Conservation (phyloP, 2,329 filamentous ascomycete species). For the Aspergillus phoenicis region DNA sequence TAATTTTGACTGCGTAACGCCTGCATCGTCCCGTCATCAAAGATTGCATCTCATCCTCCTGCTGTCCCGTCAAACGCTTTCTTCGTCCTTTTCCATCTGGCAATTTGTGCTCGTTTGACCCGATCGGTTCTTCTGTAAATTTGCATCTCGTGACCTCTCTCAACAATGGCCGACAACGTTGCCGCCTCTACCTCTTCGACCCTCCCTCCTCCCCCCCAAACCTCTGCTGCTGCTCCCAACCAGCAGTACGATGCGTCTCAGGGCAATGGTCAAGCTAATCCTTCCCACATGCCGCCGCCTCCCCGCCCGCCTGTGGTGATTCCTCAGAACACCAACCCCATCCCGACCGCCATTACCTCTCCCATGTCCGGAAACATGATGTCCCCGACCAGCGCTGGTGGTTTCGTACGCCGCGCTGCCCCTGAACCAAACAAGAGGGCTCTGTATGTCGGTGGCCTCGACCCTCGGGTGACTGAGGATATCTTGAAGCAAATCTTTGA, state of each 20-base stretch:
- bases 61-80: slow-evolving; percentile 17
- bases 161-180: slow-evolving; percentile 76
- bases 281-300: slow-evolving; percentile 82
- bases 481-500: slow-evolving; percentile 97
- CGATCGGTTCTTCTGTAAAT: slow-evolving; percentile 26
- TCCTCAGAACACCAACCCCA: slow-evolving; percentile 93
- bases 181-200: slow-evolving; percentile 64
- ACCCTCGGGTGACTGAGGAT: slow-evolving; percentile 93
- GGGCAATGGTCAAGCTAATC: slow-evolving; percentile 67
- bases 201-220: slow-evolving; percentile 70
- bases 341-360: slow-evolving; percentile 88
- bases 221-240: slow-evolving; percentile 70
- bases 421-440: slow-evolving; percentile 99
- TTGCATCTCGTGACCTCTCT: slow-evolving; percentile 24
- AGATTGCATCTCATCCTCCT: slow-evolving; percentile 21
- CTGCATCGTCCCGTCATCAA: slow-evolving; percentile 29
- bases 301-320: slow-evolving; percentile 83
- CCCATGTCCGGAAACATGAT: slow-evolving; percentile 77
- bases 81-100: slow-evolving; percentile 24
- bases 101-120: slow-evolving; percentile 22
- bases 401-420: slow-evolving; percentile 83
- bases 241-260: slow-evolving; percentile 71
- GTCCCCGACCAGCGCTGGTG: slow-evolving; percentile 80
- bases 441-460: slow-evolving; percentile 91
- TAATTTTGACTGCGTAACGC: slow-evolving; percentile 29